phyloP scores from a whole-genome alignment of 768 basidiomycete genomes.

The Lentinula guzmanii region DNA sequence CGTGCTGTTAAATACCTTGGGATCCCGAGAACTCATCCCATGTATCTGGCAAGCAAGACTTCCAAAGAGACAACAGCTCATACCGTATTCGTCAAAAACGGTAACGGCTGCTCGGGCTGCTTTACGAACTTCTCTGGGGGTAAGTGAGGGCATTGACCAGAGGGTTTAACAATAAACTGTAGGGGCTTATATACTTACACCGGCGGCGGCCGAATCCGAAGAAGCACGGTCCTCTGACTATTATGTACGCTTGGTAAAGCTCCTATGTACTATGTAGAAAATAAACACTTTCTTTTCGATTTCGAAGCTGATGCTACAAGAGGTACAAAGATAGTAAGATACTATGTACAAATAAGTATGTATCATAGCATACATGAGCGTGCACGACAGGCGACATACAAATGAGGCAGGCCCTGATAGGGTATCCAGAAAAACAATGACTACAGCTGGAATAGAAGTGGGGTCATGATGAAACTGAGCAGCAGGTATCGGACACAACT shows the following conservation, averaged over 20 bases:
- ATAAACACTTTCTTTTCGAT: no score
- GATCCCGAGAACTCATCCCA: neutral
- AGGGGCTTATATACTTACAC: no score
- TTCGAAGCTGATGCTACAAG: neutral
- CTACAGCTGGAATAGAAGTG: neutral
- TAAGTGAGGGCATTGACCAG: neutral
- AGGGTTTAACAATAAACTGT: no score
- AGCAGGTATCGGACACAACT: neutral
- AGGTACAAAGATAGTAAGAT: neutral
- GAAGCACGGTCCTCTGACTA: no score
- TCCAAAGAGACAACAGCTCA: constrained; percentile 5
- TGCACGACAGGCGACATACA: neutral
- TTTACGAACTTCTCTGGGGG: constrained; percentile 5
- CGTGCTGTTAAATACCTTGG: neutral
- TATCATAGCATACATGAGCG: neutral
- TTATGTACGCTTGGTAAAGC: no score
- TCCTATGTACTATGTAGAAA: no score
- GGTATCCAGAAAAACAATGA: neutral
- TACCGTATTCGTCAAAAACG: neutral
- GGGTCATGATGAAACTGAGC: neutral
- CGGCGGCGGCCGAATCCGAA: no score
- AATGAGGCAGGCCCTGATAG: neutral
- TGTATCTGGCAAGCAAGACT: constrained; percentile 1
- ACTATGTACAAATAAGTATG: neutral
- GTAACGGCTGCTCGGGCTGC: neutral